These are phyloP conservation scores for Fusarium sp. DNA, from an alignment of 2,329 filamentous ascomycete species.

Conservation along the genomic window DNA sequence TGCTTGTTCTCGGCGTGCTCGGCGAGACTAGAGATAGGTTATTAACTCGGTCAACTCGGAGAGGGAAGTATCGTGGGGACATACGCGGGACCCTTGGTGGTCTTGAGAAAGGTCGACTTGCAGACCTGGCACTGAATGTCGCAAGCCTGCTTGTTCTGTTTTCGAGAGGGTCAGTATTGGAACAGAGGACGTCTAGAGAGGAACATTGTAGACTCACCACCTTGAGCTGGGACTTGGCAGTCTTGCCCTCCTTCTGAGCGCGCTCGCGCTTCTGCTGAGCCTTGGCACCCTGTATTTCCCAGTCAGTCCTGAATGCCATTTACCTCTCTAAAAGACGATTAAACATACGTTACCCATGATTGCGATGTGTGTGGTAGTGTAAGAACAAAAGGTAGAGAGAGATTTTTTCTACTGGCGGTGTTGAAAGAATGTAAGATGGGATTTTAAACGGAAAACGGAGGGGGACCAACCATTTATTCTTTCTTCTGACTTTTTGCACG, in stretches of 20 bases:
- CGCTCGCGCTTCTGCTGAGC: slow-evolving; percentile 80
- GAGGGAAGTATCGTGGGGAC: slow-evolving; percentile 44
- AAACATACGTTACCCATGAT: slow-evolving; percentile 54
- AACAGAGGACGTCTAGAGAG: neutral
- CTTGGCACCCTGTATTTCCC: slow-evolving; percentile 67
- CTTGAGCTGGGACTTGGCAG: slow-evolving; percentile 77
- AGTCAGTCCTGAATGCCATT: slow-evolving; percentile 32
- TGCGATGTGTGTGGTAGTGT: slow-evolving; percentile 26
- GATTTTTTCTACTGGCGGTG: slow-evolving; percentile 29
- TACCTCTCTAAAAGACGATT: neutral
- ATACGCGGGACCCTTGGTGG: slow-evolving; percentile 77
- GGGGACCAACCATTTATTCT: slow-evolving; percentile 15
- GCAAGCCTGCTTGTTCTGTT: slow-evolving; percentile 78
- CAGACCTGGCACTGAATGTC: slow-evolving; percentile 82
- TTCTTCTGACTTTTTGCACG: slow-evolving; percentile 6
- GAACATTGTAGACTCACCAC: slow-evolving; percentile 59
- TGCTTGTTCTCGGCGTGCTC: slow-evolving; percentile 84
- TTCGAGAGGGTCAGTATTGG: slow-evolving; percentile 25
- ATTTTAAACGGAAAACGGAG: slow-evolving; percentile 36
- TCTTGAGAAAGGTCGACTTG: slow-evolving; percentile 84
- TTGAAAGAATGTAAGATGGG: slow-evolving; percentile 17
- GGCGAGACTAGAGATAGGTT: slow-evolving; percentile 63
- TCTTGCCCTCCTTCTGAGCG: slow-evolving; percentile 70
- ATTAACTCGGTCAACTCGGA: slow-evolving; percentile 20
- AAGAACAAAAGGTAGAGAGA: slow-evolving; percentile 3